Evolutionary conservation across 2,329 filamentous ascomycete species (phyloP), one percentile per base, ranked within the genome.

Genomic region (Monilinia polystroma): DNA sequence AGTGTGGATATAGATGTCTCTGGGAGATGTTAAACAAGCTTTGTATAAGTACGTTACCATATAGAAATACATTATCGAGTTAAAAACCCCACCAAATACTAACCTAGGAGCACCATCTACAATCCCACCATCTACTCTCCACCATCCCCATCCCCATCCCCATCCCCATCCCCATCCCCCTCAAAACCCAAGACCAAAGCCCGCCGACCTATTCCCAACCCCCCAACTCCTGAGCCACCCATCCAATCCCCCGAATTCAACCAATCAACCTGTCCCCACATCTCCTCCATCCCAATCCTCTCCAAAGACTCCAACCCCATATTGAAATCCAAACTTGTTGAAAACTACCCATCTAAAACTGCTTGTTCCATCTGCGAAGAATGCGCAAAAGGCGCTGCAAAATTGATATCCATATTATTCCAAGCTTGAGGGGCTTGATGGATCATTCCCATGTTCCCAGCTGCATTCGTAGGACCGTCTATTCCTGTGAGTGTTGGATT

Each of bases 261-360:
- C 60, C 35, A 64, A 35, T 56, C 51, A 32, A 64, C 62, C 18
- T 55, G 62, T 64, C 51, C 35, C 51, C 62, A 64, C 51, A 64
- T 56, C 16, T 54, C 62, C 18, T 54, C n/a, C 49, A 64, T 56
- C 2, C 20, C 26, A 2, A 55, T 56, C 16, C 41, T 43, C 4
- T 65, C 43, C 0, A 59, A n/a, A 8, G 18, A 52, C 29, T 16
- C 45, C 10, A 47, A n/a, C 20, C 45, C 57, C 11, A 4, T 16
- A 49, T 59, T 16, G 3, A 59, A 10, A 59, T 47, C 57, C 7
- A 35, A 35, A 16, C 26, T n/a, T 11, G 41, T 6, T 5, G 29
- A 10, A 51, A 59, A 59, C 1, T 23, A 26, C 10, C 12, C 43
- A 16, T 16, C 43, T 29, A 49, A n/a, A 32, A 4, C 26, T 47